Percentiles rank a stretch among this genome's conserved stretches.
Conservation (phyloP, 495 filamentous ascomycete genomes). For the Elasticomyces elasticus region DNA sequence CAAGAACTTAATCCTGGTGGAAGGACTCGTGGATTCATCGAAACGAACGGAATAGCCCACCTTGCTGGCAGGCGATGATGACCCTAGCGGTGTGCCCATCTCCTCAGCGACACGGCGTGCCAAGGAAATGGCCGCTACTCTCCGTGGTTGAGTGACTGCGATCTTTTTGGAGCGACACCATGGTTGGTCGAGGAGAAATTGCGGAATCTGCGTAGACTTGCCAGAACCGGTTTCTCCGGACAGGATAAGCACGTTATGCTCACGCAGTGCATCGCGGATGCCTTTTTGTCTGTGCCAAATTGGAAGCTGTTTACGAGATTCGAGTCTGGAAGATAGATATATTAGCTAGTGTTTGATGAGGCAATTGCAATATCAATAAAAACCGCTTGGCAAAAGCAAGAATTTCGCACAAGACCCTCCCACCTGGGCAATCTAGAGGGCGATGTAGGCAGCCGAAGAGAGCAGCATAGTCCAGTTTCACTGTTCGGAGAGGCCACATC, state of each 20-base stretch:
- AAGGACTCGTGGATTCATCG: conserved; percentile 67
- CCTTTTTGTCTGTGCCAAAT: conserved; percentile 65
- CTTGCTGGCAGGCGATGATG: conserved; percentile 51
- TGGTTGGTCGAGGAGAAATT: conserved; percentile 68
- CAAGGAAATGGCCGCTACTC: conserved; percentile 89
- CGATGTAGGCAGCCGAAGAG: too few relatives aligned
- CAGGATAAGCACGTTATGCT: conserved; percentile 70
- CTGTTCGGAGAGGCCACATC: too few relatives aligned
- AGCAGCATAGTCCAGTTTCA: too few relatives aligned
- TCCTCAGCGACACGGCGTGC: conserved; percentile 83
- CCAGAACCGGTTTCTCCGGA: conserved; percentile 93
- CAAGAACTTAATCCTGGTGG: conserved; percentile 77
- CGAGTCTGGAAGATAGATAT: too few relatives aligned
- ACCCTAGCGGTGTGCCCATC: conserved; percentile 71
- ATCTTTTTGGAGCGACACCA: conserved; percentile 79
- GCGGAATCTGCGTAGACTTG: conserved; percentile 93
- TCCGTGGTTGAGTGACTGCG: conserved; percentile 86
- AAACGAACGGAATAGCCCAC: conserved; percentile 95
- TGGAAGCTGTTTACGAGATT: conserved; percentile 43
- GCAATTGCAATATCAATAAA: too few relatives aligned
- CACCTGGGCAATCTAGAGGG: too few relatives aligned
- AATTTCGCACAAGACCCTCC: too few relatives aligned
- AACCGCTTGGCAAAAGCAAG: too few relatives aligned
- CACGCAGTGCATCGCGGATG: conserved; percentile 53
- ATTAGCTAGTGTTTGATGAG: too few relatives aligned